Conservation (phyloP, 2,329 filamentous ascomycete genomes). For the Apiospora malaysiana region DNA sequence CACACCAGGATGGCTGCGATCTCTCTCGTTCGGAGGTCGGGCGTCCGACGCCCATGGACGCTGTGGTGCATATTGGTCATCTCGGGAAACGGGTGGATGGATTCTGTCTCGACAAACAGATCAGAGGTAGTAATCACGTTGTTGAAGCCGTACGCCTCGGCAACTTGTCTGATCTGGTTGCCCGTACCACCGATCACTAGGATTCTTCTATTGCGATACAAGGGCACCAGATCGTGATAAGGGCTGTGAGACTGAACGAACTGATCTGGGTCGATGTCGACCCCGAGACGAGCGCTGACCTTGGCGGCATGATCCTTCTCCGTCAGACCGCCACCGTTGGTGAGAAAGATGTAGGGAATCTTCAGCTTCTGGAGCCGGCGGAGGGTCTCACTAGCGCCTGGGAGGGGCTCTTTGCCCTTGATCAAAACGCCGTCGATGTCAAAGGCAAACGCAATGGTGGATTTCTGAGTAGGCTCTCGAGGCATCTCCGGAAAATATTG, state of each 20-base stretch:
- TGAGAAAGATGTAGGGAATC: constrained; percentile 76
- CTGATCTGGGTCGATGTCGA: constrained; percentile 51
- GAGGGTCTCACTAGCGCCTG: constrained; percentile 65
- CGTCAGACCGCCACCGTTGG: constrained; percentile 74
- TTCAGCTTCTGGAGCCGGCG: constrained; percentile 61
- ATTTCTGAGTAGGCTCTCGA: neutral
- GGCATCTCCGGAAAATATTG: neutral
- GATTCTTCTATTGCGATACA: constrained; percentile 57
- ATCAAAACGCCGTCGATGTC: constrained; percentile 68
- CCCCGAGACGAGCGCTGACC: constrained; percentile 55
- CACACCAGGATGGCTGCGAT: constrained; percentile 43
- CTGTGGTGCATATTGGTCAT: constrained; percentile 40
- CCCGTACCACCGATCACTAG: constrained; percentile 59
- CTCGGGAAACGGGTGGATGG: constrained; percentile 42
- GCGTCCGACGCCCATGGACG: constrained; percentile 40
- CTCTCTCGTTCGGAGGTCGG: constrained; percentile 36
- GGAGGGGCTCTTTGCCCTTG: constrained; percentile 66
- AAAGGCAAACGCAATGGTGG: constrained; percentile 39
- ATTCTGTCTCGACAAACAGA: constrained; percentile 33
- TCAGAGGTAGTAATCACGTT: constrained; percentile 47
- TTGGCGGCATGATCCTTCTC: constrained; percentile 67
- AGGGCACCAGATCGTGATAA: constrained; percentile 61
- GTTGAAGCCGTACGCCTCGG: constrained; percentile 41
- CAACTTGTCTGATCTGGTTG: constrained; percentile 37
- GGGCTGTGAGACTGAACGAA: constrained; percentile 80